phyloP scores from a whole-genome alignment of 257 asterid genomes.

The Nicotiana tabacum region DNA sequence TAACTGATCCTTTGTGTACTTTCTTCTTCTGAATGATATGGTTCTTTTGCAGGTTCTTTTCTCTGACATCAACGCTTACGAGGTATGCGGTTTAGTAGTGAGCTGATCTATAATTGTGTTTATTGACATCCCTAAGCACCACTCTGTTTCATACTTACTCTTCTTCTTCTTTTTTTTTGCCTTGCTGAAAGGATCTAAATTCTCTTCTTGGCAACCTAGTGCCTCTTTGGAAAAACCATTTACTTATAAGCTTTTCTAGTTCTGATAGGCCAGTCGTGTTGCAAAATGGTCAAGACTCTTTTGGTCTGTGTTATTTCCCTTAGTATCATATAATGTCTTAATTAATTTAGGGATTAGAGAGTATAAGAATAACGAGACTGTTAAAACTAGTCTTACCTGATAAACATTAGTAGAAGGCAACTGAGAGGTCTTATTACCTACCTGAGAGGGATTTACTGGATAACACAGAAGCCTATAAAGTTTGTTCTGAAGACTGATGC shows the following conservation, averaged over 20 bases:
- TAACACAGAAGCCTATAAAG: not conserved
- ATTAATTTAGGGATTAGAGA: not conserved
- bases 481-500: not conserved
- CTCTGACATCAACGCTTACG: constrained; percentile 77
- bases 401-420: not conserved
- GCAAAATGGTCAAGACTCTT: not conserved
- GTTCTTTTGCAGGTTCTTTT: constrained; percentile 68
- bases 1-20: not conserved
- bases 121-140: constrained; percentile 4
- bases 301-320: not conserved
- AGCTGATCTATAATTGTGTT: not conserved
- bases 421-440: not conserved
- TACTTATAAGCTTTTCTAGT: not conserved
- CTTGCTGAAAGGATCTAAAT: not conserved
- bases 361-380: not conserved
- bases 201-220: not conserved
- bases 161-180: not conserved
- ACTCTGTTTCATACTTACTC: not conserved
- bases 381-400: not conserved
- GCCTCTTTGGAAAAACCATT: not conserved
- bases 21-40: not conserved
- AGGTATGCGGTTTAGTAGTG: constrained; percentile 40
- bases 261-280: not conserved
- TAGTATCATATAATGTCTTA: not conserved
- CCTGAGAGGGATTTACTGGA: not conserved